Evolutionary conservation across 176 grass and related monocot genomes (phyloP).

Genomic region (Aechmea fasciata): DNA sequence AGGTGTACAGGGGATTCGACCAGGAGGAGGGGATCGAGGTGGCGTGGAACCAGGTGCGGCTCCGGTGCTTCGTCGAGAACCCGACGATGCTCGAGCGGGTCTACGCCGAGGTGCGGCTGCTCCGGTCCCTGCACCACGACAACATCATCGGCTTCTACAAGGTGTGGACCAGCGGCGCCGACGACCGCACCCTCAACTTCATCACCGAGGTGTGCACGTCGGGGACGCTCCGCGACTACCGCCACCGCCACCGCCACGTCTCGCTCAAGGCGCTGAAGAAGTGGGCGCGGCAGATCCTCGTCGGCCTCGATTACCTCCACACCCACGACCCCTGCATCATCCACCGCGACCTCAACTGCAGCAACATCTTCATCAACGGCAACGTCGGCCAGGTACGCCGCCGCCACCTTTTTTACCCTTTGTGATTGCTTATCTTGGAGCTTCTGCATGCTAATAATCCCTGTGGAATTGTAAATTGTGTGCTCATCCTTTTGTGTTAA

Average conservation of each 20-base stretch:
- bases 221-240: slow-evolving; percentile 72
- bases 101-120: slow-evolving; percentile 75
- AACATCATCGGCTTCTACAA: slow-evolving; percentile 81
- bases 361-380: slow-evolving; percentile 98
- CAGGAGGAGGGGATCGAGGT: slow-evolving; percentile 98
- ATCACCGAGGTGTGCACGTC: slow-evolving; percentile 97
- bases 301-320: slow-evolving; percentile 76
- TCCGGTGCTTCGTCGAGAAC: slow-evolving; percentile 42
- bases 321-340: slow-evolving; percentile 90
- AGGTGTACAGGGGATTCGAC: slow-evolving; percentile 91
- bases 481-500: slow-evolving; percentile 7
- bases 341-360: slow-evolving; percentile 96
- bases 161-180: slow-evolving; percentile 53
- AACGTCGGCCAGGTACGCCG: slow-evolving; percentile 75
- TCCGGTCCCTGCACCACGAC: slow-evolving; percentile 64
- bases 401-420: neutral
- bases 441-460: neutral
- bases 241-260: slow-evolving; percentile 64
- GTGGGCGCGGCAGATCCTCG: slow-evolving; percentile 78
- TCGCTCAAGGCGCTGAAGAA: slow-evolving; percentile 92
- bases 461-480: neutral
- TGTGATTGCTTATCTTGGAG: neutral
- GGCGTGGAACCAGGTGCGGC: slow-evolving; percentile 85
- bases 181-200: slow-evolving; percentile 73
- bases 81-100: slow-evolving; percentile 52